These are phyloP conservation scores for Pyrenula aspistea DNA, from an alignment of 495 filamentous ascomycete genomes.

Conservation along the genomic window DNA sequence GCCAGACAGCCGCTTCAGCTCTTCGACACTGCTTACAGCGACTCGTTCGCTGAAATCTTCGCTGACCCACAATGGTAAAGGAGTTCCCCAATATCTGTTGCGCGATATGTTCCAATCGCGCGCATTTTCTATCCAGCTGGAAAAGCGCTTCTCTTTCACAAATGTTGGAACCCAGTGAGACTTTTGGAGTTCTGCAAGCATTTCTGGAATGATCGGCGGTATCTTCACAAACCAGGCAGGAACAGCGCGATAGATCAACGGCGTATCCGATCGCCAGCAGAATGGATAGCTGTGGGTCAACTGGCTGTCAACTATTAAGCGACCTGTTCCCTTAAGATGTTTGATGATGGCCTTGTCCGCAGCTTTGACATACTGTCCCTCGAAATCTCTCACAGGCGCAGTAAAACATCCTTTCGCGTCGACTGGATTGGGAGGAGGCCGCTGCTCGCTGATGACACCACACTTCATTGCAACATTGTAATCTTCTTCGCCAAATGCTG, in stretches of 20 bases:
- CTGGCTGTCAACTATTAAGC: conserved; percentile 79
- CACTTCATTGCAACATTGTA: conserved; percentile 70
- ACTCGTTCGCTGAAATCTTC: conserved; percentile 79
- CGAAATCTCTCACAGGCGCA: conserved; percentile 68
- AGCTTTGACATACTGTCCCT: conserved; percentile 81
- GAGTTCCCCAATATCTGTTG: conserved; percentile 96
- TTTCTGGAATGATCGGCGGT: conserved; percentile 69
- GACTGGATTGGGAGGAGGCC: conserved; percentile 80
- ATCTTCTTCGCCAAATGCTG: conserved; percentile 95
- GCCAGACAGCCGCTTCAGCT: conserved; percentile 79
- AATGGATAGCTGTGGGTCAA: conserved; percentile 91
- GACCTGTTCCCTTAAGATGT: conserved; percentile 66
- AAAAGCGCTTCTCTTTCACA: conserved; percentile 86
- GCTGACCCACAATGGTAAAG: conserved; percentile 84
- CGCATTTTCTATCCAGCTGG: conserved; percentile 80
- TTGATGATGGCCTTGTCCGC: conserved; percentile 95
- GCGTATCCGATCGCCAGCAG: conserved; percentile 92
- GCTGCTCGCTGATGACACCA: conserved; percentile 66
- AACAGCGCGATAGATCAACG: conserved; percentile 87
- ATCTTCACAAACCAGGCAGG: conserved; percentile 95
- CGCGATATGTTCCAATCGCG: conserved; percentile 95
- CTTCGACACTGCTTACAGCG: conserved; percentile 74
- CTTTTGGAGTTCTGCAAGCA: conserved; percentile 78
- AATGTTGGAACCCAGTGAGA: conserved; percentile 91
- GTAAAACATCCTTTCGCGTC: conserved; percentile 76